Conservation (phyloP, 768 basidiomycete species). For the Tylopilus balloui region DNA sequence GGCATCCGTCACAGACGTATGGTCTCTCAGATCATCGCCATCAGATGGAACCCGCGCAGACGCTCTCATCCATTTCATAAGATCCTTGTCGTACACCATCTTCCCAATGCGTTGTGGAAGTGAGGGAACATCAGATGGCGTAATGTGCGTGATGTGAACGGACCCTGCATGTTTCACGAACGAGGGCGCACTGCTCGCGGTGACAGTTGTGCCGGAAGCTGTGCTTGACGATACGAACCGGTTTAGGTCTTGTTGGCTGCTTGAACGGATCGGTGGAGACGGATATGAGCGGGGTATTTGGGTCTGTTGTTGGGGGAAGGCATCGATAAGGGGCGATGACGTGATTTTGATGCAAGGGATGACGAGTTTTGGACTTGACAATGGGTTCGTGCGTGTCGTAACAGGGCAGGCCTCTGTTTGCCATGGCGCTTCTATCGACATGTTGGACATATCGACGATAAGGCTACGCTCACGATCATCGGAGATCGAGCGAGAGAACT, state of each 20-base stretch:
- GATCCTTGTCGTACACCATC: conserved; percentile 81
- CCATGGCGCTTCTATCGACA: conserved; percentile 41
- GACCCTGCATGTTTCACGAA: conserved; percentile 83
- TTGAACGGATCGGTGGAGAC: conserved; percentile 47
- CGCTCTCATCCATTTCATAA: conserved; percentile 83
- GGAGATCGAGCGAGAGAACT: conserved; percentile 35
- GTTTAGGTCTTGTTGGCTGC: conserved; percentile 68
- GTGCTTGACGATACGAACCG: conserved; percentile 91
- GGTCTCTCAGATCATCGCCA: conserved; percentile 28
- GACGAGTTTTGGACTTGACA: conserved; percentile 1
- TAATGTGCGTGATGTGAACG: conserved; percentile 73
- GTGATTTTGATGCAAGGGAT: conserved; percentile 29
- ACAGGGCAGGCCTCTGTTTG: conserved; percentile 22
- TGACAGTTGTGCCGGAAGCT: conserved; percentile 66
- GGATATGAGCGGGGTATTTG: conserved; percentile 39
- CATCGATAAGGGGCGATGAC: conserved; percentile 26
- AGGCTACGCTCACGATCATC: conserved; percentile 42
- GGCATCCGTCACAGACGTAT: conserved; percentile 34
- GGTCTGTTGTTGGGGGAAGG: conserved; percentile 32
- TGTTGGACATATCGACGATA: conserved; percentile 38
- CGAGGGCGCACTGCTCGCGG: conserved; percentile 68
- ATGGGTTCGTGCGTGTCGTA: conserved; percentile 4
- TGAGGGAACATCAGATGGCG: conserved; percentile 69
- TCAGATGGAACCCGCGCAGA: conserved; percentile 35
- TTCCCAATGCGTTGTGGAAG: conserved; percentile 77